These are phyloP conservation scores for Sorghum bicolor DNA, from an alignment of 176 grass and related monocot species.

Conservation along the genomic window Sorghum_bicolor_NCBIv3 NC_012871.2:68692501-68693000, in stretches of 20 bases:
- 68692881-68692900: neutral
- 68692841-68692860: neutral
- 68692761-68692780: slow-evolving; percentile 2
- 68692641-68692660: neutral
- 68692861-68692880: neutral
- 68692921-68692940: slow-evolving; percentile 9
- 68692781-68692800: slow-evolving; percentile 1
- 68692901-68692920: slow-evolving; percentile 4
- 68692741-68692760: neutral
- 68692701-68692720: neutral
- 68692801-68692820: neutral
- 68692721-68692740: neutral
- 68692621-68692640: neutral
- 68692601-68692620: slow-evolving; percentile 3
- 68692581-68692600: neutral
- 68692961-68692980: neutral
- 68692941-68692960: neutral
- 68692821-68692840: slow-evolving; percentile 1
- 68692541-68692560: neutral
- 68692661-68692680: neutral
- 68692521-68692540: neutral
- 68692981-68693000: slow-evolving; percentile 16
- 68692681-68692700: neutral
- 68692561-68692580: slow-evolving; percentile 13
- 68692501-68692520: neutral